Conservation (phyloP, 805 yeast genomes). For the Pichia rugopelliculosa region DNA sequence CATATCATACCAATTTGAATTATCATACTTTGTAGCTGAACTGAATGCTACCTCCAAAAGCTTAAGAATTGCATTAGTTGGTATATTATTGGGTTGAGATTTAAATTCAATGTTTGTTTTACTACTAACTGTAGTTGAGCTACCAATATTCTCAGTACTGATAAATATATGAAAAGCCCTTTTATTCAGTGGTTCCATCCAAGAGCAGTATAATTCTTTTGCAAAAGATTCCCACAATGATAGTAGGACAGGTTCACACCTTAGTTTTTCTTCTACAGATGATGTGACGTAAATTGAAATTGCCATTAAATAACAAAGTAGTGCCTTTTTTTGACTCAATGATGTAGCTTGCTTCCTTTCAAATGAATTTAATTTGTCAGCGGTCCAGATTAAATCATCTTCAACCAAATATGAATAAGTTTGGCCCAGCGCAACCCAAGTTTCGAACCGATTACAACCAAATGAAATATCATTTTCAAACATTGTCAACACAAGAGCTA, state of each 20-base stretch:
- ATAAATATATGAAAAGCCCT: conserved; percentile 41
- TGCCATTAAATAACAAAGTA: conserved; percentile 73
- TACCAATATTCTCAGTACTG: neutral
- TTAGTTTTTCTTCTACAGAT: conserved; percentile 14
- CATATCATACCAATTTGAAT: conserved; percentile 53
- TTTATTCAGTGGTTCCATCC: conserved; percentile 57
- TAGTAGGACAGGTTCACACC: conserved; percentile 31
- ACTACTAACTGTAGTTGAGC: neutral
- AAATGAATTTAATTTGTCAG: conserved; percentile 63
- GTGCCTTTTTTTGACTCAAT: conserved; percentile 55
- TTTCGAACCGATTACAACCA: conserved; percentile 64
- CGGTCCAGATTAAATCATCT: conserved; percentile 87
- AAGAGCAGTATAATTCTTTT: conserved; percentile 50
- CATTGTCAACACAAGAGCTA: conserved; percentile 64
- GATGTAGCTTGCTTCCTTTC: conserved; percentile 61
- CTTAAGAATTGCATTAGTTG: conserved; percentile 16
- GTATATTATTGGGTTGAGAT: conserved; percentile 5
- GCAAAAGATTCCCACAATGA: conserved; percentile 49
- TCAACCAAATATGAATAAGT: conserved; percentile 74
- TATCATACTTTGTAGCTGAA: conserved; percentile 38
- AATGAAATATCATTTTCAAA: conserved; percentile 60
- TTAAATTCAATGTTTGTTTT: neutral
- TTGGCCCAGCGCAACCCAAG: conserved; percentile 81
- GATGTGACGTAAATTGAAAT: conserved; percentile 34
- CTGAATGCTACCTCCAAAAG: conserved; percentile 37